These are phyloP conservation scores for Aureobasidium pullulans DNA, from an alignment of 2,329 filamentous ascomycete species.

Conservation along the genomic window DNA sequence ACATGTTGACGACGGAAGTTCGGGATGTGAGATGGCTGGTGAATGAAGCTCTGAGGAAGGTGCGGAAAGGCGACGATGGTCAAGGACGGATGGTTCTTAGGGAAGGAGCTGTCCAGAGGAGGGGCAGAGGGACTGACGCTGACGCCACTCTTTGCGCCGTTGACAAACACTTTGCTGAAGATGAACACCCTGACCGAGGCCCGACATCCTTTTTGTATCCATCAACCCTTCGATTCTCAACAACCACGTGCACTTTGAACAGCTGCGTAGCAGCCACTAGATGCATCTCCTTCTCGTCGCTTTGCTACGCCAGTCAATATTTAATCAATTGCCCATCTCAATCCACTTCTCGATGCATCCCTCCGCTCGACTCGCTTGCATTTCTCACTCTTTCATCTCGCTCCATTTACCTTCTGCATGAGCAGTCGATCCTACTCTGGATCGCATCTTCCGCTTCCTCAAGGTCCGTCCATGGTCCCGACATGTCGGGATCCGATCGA, in stretches of 20 bases:
- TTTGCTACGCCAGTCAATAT: neutral
- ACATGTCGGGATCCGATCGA: neutral
- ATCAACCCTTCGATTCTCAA: neutral
- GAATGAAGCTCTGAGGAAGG: neutral
- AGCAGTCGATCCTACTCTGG: neutral
- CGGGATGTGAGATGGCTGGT: neutral
- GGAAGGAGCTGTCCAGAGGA: neutral
- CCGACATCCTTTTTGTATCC: neutral
- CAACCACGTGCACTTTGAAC: neutral
- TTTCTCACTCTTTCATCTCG: neutral
- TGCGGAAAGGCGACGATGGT: neutral
- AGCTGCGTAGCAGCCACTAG: neutral
- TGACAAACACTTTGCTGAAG: neutral
- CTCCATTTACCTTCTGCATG: neutral
- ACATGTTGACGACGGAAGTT: slow-evolving; percentile 50
- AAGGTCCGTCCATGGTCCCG: neutral
- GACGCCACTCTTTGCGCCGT: slow-evolving; percentile 11
- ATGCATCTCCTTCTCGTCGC: neutral
- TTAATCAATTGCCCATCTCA: neutral
- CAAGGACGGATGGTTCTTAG: neutral
- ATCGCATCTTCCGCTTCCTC: neutral
- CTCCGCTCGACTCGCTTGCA: neutral
- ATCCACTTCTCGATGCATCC: neutral
- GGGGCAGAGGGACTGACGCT: neutral
- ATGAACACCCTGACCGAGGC: neutral